Evolutionary conservation across 2,329 filamentous ascomycete genomes (phyloP).

Genomic region (Fusarium pilosicola): DNA sequence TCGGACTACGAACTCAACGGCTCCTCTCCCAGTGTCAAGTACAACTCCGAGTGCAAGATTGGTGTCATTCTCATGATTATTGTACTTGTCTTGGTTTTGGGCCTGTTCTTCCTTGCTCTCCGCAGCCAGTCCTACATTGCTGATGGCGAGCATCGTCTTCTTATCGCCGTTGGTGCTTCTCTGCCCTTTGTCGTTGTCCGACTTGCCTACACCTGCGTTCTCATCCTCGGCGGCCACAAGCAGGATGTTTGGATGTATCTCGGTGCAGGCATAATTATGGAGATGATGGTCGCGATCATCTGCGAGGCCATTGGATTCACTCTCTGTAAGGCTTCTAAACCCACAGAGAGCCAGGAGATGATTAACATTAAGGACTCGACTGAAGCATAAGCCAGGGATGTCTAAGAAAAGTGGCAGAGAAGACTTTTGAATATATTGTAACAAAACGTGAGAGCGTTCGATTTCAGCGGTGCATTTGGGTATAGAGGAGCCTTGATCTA

Average conservation of each 20-base stretch:
- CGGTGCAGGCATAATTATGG: constrained; percentile 48
- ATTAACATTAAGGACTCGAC: neutral
- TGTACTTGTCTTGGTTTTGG: constrained; percentile 53
- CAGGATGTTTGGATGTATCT: constrained; percentile 47
- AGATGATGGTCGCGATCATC: constrained; percentile 47
- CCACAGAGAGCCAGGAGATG: constrained; percentile 11
- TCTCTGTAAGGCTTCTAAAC: constrained; percentile 37
- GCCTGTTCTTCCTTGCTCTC: constrained; percentile 52
- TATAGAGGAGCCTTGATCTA: neutral
- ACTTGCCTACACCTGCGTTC: constrained; percentile 45
- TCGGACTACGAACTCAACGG: constrained; percentile 37
- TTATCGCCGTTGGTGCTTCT: constrained; percentile 54
- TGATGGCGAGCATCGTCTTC: constrained; percentile 64
- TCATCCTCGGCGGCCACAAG: constrained; percentile 44
- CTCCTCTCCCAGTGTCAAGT: constrained; percentile 41
- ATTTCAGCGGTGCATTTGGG: neutral
- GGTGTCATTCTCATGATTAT: constrained; percentile 48
- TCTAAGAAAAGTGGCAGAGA: neutral
- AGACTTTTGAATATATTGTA: neutral
- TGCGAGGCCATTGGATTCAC: constrained; percentile 47
- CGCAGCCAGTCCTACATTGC: constrained; percentile 53
- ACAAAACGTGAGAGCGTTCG: neutral
- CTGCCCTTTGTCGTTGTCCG: constrained; percentile 50
- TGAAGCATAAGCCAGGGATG: neutral
- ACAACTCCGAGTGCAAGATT: constrained; percentile 42